phyloP scores from a whole-genome alignment of 345 rosid species.

The Citrus mangshanensis region DNA sequence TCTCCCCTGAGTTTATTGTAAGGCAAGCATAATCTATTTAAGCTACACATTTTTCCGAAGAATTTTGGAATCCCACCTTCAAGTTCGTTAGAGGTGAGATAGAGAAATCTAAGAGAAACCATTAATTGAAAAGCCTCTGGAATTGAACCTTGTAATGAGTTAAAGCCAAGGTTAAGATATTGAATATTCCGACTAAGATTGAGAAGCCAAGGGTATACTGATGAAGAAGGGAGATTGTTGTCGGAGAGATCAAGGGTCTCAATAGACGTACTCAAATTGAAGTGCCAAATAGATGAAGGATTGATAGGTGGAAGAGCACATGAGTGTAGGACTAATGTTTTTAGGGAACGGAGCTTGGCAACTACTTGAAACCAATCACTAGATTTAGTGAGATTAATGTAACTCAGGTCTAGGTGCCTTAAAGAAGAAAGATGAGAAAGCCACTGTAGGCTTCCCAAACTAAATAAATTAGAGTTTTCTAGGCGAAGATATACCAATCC shows the following conservation, averaged over 20 bases:
- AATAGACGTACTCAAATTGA: not conserved
- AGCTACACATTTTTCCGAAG: too few relatives aligned
- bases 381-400: not conserved
- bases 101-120: not conserved
- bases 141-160: not conserved
- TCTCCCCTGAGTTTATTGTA: too few relatives aligned
- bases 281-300: too few relatives aligned
- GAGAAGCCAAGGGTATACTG: not conserved
- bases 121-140: not conserved
- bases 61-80: too few relatives aligned
- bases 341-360: not conserved
- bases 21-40: too few relatives aligned
- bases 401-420: not conserved
- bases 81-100: not conserved
- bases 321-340: too few relatives aligned
- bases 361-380: conserved; percentile 1
- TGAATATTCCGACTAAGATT: not conserved
- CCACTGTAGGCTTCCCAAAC: not conserved
- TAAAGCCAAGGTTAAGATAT: not conserved
- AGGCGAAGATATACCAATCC: too few relatives aligned
- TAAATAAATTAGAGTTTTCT: too few relatives aligned
- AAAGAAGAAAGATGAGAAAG: conserved; percentile 16
- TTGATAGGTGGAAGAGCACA: too few relatives aligned
- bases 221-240: not conserved
- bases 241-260: not conserved